Base-by-base conservation (phyloP, 1,284 basidiomycete species). In the Apiotrichum akiyoshidainum region DNA sequence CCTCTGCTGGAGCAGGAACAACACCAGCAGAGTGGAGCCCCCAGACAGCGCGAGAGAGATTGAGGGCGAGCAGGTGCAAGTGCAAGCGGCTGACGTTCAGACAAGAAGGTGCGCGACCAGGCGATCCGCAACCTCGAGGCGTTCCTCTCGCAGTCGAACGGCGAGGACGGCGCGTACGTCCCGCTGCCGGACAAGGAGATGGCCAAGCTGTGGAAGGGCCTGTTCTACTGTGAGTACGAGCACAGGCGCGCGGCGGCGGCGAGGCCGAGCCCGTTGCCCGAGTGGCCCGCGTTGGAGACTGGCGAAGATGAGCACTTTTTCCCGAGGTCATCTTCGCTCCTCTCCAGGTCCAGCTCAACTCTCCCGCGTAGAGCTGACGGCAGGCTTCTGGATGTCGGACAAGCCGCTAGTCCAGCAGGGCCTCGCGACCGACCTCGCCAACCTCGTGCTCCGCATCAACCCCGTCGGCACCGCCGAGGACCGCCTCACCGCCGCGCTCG, bases 331-430 rank as follows among this genome's bases (percentile, higher is more conserved):
- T n/a, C n/a, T n/a, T n/a, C n/a, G n/a, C n/a, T 31, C 26, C 7
- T 31, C 26, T 31, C 26, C 26, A 4, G 3, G 26, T 31, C 26
- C 26, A 31, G 26, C 7, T 31, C 26, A 31, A 7, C 26, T 31
- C 26, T 46, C 22, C 7, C 22, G 16, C 2, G 13, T 13, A 19
- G 3, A 8, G 14, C 21, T 40, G 19, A 22, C 42, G 33, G 1
- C 61, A 94, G 92, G 92, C 72, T 98, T 95, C 78, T 99, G 94
- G 94, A 98, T 98, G 93, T 97, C 92, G 4, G 95, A 99, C 80
- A 99, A 99, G 76, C 94, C 95, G 8, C 82, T 95, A 4, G 88
- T 99, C 6, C 95, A 99, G 74, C 96, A 99, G 76, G 86, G 86
- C 5, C 83, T 99, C 9, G 92, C 95, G 0, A 81, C 82, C 11